phyloP scores from a whole-genome alignment of 768 basidiomycete species.

The Gautieria morchelliformis region DNA sequence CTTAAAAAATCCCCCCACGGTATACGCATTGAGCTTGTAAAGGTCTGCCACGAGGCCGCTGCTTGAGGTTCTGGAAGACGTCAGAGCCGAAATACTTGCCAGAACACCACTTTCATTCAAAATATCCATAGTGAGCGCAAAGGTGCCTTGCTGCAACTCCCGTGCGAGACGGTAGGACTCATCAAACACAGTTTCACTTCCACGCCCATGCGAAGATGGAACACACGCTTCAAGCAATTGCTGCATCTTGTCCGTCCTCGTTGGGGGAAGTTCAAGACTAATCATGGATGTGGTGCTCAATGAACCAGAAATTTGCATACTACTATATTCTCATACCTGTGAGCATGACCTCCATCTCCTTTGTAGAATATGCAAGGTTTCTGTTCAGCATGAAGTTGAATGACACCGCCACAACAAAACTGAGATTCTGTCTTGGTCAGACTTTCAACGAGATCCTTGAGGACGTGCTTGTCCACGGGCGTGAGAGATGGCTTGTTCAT shows the following conservation, averaged over 20 bases:
- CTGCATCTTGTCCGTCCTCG: background rate
- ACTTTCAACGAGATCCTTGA: background rate
- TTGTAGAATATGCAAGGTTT: background rate
- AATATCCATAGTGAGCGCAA: slow-evolving; percentile 25
- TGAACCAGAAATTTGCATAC: background rate
- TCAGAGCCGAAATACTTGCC: slow-evolving; percentile 9
- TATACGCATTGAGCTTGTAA: slow-evolving; percentile 38
- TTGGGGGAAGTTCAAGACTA: background rate
- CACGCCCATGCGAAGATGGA: slow-evolving; percentile 31
- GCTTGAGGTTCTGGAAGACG: slow-evolving; percentile 12
- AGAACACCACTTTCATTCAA: slow-evolving; percentile 19
- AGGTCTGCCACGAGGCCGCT: slow-evolving; percentile 19
- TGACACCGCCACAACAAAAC: background rate
- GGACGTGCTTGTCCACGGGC: background rate
- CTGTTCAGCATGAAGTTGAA: background rate
- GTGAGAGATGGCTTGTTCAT: background rate
- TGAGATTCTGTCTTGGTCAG: background rate
- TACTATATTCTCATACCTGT: background rate
- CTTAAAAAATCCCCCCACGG: slow-evolving; percentile 8
- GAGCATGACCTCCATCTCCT: background rate
- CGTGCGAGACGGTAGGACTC: slow-evolving; percentile 37
- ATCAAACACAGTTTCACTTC: slow-evolving; percentile 30
- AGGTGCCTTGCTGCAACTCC: slow-evolving; percentile 31
- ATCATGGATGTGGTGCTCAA: background rate
- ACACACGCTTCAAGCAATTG: slow-evolving; percentile 26